A percentile compares a stretch with the other conserved stretches of the same genome.
Conservation (phyloP, 2,329 filamentous ascomycete species). For the Pseudocercospora vitis region DNA sequence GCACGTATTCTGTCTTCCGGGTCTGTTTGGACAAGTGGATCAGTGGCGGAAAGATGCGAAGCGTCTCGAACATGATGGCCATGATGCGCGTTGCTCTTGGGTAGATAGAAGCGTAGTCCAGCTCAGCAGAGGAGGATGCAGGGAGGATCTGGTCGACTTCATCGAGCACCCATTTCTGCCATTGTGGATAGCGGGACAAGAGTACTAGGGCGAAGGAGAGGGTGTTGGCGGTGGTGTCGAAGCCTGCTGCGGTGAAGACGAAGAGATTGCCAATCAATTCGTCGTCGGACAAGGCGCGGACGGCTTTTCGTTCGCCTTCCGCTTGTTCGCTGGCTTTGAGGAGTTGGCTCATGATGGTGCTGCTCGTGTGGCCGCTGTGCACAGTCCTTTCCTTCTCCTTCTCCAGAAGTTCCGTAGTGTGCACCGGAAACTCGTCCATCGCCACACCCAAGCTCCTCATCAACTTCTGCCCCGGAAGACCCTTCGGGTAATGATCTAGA, state of each 20-base stretch:
- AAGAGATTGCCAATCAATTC: slow-evolving; percentile 50
- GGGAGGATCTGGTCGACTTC: slow-evolving; percentile 47
- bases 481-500: slow-evolving; percentile 28
- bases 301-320: slow-evolving; percentile 18
- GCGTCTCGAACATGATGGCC: slow-evolving; percentile 53
- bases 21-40: slow-evolving; percentile 41
- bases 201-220: slow-evolving; percentile 52
- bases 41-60: slow-evolving; percentile 45
- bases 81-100: slow-evolving; percentile 47
- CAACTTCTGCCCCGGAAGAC: slow-evolving; percentile 24
- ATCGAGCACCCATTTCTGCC: slow-evolving; percentile 55
- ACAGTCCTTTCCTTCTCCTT: slow-evolving; percentile 25
- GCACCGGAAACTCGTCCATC: slow-evolving; percentile 30
- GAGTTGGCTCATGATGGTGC: slow-evolving; percentile 35
- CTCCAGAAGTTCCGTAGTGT: slow-evolving; percentile 28
- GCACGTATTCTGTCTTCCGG: slow-evolving; percentile 34
- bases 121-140: slow-evolving; percentile 24
- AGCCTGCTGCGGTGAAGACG: slow-evolving; percentile 50
- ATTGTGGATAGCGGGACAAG: slow-evolving; percentile 49
- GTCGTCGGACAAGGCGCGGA: slow-evolving; percentile 37
- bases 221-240: slow-evolving; percentile 53
- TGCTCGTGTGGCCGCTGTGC: slow-evolving; percentile 19
- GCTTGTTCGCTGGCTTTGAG: slow-evolving; percentile 26
- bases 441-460: slow-evolving; percentile 26
- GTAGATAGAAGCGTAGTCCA: slow-evolving; percentile 48